Percentiles rank a stretch among this genome's conserved stretches.
Evolutionary conservation across 2,329 filamentous ascomycete species (phyloP).

Genomic region (Amphichorda felina): DNA sequence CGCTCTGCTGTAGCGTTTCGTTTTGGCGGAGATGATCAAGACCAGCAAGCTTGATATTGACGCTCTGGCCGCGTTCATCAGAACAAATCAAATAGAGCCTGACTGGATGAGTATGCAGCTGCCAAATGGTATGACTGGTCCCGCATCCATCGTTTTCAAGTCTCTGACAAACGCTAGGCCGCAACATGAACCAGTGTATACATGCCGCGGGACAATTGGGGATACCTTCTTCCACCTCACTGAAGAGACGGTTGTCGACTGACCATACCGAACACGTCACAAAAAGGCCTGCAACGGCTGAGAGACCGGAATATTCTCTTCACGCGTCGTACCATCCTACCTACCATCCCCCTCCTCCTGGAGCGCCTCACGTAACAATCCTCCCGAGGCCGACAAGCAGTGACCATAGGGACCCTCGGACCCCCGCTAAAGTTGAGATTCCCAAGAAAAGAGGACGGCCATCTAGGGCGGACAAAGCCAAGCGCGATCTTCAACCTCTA

Average conservation of each 20-base stretch:
- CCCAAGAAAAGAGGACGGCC: conserved; percentile 33
- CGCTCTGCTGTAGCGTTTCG: conserved; percentile 32
- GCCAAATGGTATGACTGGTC: conserved; percentile 29
- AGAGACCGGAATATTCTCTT: conserved; percentile 3
- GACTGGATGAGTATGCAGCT: conserved; percentile 37
- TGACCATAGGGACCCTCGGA: conserved; percentile 2
- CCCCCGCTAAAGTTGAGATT: conserved; percentile 4
- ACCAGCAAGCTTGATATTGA: conserved; percentile 36
- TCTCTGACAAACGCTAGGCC: conserved; percentile 19
- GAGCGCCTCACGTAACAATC: conserved; percentile 8
- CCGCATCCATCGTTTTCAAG: not conserved
- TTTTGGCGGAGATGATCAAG: conserved; percentile 47
- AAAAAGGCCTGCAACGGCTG: conserved; percentile 5
- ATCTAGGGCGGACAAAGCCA: conserved; percentile 29
- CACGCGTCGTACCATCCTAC: not conserved
- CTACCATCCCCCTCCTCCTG: not conserved
- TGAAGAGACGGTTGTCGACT: conserved; percentile 23
- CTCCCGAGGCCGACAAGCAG: conserved; percentile 12
- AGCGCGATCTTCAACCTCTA: conserved; percentile 14
- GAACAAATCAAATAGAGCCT: conserved; percentile 23
- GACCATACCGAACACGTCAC: conserved; percentile 15
- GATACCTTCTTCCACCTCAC: conserved; percentile 13
- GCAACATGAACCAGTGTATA: conserved; percentile 34
- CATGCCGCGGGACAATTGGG: conserved; percentile 25
- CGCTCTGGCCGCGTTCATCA: conserved; percentile 34